Conservation (phyloP, 257 asterid genomes). For the Avicennia marina region DNA sequence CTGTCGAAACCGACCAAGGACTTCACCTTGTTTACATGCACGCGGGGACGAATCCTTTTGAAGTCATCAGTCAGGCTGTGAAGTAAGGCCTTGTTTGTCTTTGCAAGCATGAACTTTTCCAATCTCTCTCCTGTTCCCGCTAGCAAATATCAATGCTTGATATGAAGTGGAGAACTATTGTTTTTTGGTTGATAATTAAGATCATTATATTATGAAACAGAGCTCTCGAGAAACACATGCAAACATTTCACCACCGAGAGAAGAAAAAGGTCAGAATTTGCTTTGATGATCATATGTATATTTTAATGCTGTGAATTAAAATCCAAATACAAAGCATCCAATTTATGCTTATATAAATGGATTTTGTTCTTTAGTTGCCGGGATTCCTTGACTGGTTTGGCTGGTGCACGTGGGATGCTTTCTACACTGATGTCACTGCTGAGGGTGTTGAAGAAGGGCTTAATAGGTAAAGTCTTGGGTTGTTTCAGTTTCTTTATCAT, state of each 20-base stretch:
- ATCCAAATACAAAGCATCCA: neutral
- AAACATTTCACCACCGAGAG: constrained; percentile 88
- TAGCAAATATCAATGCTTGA: neutral
- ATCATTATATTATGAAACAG: constrained; percentile 32
- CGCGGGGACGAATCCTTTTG: constrained; percentile 89
- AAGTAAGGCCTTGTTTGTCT: constrained; percentile 51
- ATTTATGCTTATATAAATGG: constrained; percentile 6
- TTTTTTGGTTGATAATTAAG: neutral
- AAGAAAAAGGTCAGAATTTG: constrained; percentile 56
- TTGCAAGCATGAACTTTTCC: neutral
- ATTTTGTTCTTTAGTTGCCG: constrained; percentile 53
- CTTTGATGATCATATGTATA: constrained; percentile 8
- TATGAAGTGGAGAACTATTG: neutral
- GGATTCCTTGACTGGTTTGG: constrained; percentile 93
- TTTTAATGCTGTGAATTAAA: constrained; percentile 5
- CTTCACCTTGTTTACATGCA: constrained; percentile 82
- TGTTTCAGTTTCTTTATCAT: neutral
- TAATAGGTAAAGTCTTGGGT: constrained; percentile 43
- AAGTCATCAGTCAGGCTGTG: constrained; percentile 88
- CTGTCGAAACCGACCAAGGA: constrained; percentile 89
- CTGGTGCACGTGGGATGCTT: constrained; percentile 99
- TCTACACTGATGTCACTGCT: constrained; percentile 95
- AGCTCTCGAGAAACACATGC: constrained; percentile 83
- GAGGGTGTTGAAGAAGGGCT: constrained; percentile 96
- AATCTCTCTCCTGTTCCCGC: neutral